Percentiles rank a stretch among this genome's conserved stretches.
These are phyloP conservation scores for Cladobotryum protrusum DNA, from an alignment of 2,329 filamentous ascomycete genomes.

Conservation along the genomic window DNA sequence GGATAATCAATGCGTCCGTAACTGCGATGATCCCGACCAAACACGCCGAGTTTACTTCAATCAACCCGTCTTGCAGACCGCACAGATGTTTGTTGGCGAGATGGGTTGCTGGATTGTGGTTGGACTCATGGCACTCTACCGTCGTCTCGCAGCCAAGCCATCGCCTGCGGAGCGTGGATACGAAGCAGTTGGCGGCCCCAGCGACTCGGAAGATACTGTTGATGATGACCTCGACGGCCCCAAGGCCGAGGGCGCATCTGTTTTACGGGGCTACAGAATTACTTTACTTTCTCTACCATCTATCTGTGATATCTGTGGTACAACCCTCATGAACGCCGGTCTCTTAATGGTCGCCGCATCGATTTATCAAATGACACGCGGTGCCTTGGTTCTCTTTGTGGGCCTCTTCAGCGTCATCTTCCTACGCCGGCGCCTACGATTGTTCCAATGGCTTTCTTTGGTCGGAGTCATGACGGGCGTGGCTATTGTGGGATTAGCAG, in stretches of 20 bases:
- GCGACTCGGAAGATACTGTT: constrained; percentile 23
- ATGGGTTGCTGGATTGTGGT: constrained; percentile 94
- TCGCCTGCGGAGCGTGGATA: constrained; percentile 52
- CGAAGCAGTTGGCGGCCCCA: constrained; percentile 52
- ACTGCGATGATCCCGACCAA: constrained; percentile 69
- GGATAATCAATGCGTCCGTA: constrained; percentile 94
- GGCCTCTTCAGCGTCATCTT: constrained; percentile 93
- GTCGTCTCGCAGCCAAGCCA: constrained; percentile 44
- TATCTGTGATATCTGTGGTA: constrained; percentile 89
- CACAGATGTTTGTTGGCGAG: constrained; percentile 97
- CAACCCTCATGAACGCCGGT: constrained; percentile 95
- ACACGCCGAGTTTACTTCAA: constrained; percentile 70
- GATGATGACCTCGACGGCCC: constrained; percentile 16
- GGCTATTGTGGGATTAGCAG: constrained; percentile 81
- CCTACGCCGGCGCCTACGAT: constrained; percentile 66
- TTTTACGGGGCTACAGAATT: constrained; percentile 65
- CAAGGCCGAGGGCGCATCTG: constrained; percentile 39
- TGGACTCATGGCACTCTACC: constrained; percentile 60
- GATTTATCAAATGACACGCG: constrained; percentile 98
- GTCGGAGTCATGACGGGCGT: constrained; percentile 84
- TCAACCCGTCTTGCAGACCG: constrained; percentile 91
- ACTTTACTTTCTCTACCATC: constrained; percentile 76
- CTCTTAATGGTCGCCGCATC: constrained; percentile 89
- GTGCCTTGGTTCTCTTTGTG: constrained; percentile 90
- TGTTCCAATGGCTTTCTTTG: constrained; percentile 92